Evolutionary conservation across 2,329 filamentous ascomycete species (phyloP), one percentile per base, ranked within the genome.

Genomic region (Xylariaceae sp.): DNA sequence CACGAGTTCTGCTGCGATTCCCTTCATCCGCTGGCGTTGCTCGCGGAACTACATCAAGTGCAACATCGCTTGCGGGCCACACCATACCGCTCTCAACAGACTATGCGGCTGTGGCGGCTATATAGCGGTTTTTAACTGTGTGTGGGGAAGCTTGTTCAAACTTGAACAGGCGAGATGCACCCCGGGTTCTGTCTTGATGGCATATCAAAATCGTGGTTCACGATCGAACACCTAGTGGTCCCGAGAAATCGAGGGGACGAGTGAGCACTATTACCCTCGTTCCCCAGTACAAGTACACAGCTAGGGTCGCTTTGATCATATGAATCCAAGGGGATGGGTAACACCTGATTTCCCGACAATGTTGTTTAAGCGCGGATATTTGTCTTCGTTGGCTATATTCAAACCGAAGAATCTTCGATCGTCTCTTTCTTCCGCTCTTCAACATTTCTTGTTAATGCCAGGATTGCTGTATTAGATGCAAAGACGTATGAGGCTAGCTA

Each of bases 101-200:
- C 54, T 53, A 37, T 53, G 46, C 56, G 23, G 32, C 12, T 59
- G 54, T 62, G 56, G 59, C 59, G 59, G 54, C 56, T 41, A 57
- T 54, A 48, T 44, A 50, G 52, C 56, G 44, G 45, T 20, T 62
- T 44, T 51, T 52, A 54, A 51, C 20, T 26, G 49, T 50, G 43
- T 48, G 53, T 45, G 50, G 56, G 44, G 41, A 41, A 51, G 48
- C 54, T 57, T 59, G 46, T 55, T 54, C 48, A 56, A 52, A 48
- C 52, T 50, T 48, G 54, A 21, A 10, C 32, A 37, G 14, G 32
- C 14, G 12, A 37, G 5, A 37, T 37, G 32, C 14, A 37, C 12
- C 32, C 32, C 32, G 12, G 32, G 14, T 12, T 37, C 3, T 16
- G 14, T 37, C 6, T 37, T 10, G 14, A 3, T 12, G 12, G 32